phyloP scores from a whole-genome alignment of 345 rosid genomes.

The Acer yangbiense region DNA sequence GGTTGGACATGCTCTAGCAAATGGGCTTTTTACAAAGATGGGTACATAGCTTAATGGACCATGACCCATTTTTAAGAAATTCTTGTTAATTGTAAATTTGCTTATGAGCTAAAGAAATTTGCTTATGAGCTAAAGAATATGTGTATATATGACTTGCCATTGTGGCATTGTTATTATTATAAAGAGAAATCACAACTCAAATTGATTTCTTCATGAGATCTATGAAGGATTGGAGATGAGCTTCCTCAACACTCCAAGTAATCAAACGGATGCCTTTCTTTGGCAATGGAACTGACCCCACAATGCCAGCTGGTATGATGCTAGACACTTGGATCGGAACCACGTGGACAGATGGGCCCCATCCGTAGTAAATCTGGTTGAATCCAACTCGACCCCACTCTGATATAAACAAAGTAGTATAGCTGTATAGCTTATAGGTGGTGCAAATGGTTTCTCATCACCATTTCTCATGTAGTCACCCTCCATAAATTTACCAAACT shows the following conservation, averaged over 20 bases:
- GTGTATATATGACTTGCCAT: too few species aligned
- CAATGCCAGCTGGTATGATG: conserved; percentile 57
- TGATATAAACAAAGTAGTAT: conserved; percentile 57
- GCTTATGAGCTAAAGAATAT: too few species aligned
- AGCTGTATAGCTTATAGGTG: conserved; percentile 45
- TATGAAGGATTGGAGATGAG: conserved; percentile 40
- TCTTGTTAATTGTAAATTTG: too few species aligned
- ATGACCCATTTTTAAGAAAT: too few species aligned
- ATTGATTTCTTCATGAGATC: conserved; percentile 33
- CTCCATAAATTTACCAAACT: conserved; percentile 40
- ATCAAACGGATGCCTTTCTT: conserved; percentile 58
- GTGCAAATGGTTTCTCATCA: conserved; percentile 52
- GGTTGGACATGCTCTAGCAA: too few species aligned
- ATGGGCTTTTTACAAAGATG: too few species aligned
- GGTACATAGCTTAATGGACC: too few species aligned
- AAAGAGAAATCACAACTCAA: conserved; percentile 2
- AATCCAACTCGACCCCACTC: conserved; percentile 74
- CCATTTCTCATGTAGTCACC: conserved; percentile 33
- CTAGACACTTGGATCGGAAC: conserved; percentile 59
- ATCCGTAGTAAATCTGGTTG: conserved; percentile 58
- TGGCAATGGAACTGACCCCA: conserved; percentile 57
- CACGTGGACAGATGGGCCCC: conserved; percentile 58
- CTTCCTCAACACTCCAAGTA: conserved; percentile 70
- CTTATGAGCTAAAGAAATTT: too few species aligned
- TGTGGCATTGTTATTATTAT: too few species aligned